A percentile compares a stretch with the other conserved stretches of the same genome.
Evolutionary conservation across 164 flowering plant species (phyloP).

Genomic region (Houttuynia cordata): DNA sequence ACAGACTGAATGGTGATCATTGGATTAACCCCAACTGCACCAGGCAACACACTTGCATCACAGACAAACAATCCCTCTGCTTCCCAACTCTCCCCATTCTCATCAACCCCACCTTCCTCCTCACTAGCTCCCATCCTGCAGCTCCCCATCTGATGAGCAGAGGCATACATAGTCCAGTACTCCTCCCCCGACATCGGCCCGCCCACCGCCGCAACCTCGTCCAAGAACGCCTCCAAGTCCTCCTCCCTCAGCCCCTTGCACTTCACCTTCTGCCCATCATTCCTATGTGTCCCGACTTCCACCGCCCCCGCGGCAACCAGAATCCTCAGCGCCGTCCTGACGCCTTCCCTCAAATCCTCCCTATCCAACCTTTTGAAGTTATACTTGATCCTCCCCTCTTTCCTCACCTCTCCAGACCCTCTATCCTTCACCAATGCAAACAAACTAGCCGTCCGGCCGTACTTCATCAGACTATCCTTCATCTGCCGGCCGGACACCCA

Average conservation of each 20-base stretch:
- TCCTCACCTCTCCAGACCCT: constrained; percentile 27
- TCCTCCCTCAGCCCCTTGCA: constrained; percentile 20
- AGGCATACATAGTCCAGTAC: constrained; percentile 16
- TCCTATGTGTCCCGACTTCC: constrained; percentile 30
- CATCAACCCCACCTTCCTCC: constrained; percentile 29
- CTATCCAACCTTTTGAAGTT: constrained; percentile 13
- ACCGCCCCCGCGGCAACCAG: constrained; percentile 37
- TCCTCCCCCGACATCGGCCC: constrained; percentile 12
- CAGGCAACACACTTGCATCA: constrained; percentile 34
- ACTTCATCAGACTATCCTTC: constrained; percentile 23
- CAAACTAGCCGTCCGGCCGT: constrained; percentile 21
- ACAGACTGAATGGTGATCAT: constrained; percentile 39
- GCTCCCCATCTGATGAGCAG: constrained; percentile 40
- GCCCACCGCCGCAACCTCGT: constrained; percentile 12
- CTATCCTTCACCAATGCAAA: constrained; percentile 25
- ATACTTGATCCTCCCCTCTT: constrained; percentile 22
- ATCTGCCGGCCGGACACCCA: constrained; percentile 33
- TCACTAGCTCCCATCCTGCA: constrained; percentile 31
- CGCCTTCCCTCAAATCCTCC: constrained; percentile 23
- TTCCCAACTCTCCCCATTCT: constrained; percentile 43
- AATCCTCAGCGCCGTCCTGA: constrained; percentile 23
- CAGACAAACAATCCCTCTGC: constrained; percentile 30
- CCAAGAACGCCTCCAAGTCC: constrained; percentile 28
- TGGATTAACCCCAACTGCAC: constrained; percentile 37
- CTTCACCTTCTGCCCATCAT: constrained; percentile 25